A percentile compares a stretch with the other conserved stretches of the same genome.
Evolutionary conservation across 306 rosid genomes (phyloP).

Genomic region (Pachyrhizus erosus): DNA sequence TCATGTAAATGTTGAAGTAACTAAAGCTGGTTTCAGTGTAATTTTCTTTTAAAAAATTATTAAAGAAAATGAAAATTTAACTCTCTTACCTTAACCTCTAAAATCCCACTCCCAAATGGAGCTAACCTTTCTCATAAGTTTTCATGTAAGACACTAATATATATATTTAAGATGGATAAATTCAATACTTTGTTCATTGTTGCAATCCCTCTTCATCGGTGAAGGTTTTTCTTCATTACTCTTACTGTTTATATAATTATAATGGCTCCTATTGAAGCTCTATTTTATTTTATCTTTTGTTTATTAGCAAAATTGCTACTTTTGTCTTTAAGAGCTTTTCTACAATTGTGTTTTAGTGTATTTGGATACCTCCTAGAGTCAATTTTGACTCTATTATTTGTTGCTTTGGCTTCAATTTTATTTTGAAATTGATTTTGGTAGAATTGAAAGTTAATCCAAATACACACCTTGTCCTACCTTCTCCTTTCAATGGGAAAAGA

Average conservation of each 20-base stretch:
- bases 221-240: neutral
- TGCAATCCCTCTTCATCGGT: neutral
- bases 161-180: neutral
- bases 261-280: neutral
- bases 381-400: too few species aligned
- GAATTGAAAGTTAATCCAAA: too few species aligned
- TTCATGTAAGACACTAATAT: neutral
- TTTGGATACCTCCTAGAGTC: too few species aligned
- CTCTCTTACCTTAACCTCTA: neutral
- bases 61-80: too few species aligned
- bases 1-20: too few species aligned
- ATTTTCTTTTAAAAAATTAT: too few species aligned
- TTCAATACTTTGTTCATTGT: neutral
- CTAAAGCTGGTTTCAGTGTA: too few species aligned
- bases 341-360: neutral
- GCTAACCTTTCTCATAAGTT: neutral
- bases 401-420: too few species aligned
- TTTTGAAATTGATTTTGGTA: too few species aligned
- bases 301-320: neutral
- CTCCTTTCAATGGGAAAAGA: neutral
- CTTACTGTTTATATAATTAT: neutral
- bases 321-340: neutral
- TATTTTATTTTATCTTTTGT: neutral
- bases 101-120: neutral
- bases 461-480: neutral